Conservation (phyloP, 805 yeast species). For the Maudiozyma turicensis region DNA sequence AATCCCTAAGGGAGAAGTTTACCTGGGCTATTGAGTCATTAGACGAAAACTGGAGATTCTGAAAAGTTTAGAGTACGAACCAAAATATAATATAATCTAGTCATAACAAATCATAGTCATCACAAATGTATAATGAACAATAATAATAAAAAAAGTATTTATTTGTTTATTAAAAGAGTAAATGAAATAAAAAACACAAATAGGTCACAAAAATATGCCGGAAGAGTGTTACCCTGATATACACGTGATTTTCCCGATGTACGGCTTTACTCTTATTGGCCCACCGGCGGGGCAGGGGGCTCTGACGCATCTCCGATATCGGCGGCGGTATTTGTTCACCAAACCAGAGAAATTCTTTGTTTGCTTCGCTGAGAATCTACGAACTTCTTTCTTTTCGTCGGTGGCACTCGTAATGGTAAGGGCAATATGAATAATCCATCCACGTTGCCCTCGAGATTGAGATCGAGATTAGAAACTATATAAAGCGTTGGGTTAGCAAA, state of each 20-base stretch:
- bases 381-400: too few relatives aligned
- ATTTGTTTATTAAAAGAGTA: background rate
- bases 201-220: too few relatives aligned
- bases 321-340: background rate
- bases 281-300: background rate
- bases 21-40: slow-evolving; percentile 92
- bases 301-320: background rate
- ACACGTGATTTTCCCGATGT: background rate
- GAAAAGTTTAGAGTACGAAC: slow-evolving; percentile 4
- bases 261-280: background rate
- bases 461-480: too few relatives aligned
- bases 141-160: background rate
- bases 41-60: slow-evolving; percentile 82
- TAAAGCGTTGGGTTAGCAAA: too few relatives aligned
- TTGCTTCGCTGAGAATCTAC: too few relatives aligned
- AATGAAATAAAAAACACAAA: too few relatives aligned
- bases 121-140: background rate
- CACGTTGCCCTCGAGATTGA: too few relatives aligned
- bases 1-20: slow-evolving; percentile 85
- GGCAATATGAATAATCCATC: too few relatives aligned
- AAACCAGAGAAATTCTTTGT: too few relatives aligned
- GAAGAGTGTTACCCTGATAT: too few relatives aligned
- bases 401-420: too few relatives aligned
- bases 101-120: background rate
- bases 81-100: background rate